These are phyloP conservation scores for Coniochaeta hoffmannii DNA, from an alignment of 2,329 filamentous ascomycete species.

Conservation along the genomic window DNA sequence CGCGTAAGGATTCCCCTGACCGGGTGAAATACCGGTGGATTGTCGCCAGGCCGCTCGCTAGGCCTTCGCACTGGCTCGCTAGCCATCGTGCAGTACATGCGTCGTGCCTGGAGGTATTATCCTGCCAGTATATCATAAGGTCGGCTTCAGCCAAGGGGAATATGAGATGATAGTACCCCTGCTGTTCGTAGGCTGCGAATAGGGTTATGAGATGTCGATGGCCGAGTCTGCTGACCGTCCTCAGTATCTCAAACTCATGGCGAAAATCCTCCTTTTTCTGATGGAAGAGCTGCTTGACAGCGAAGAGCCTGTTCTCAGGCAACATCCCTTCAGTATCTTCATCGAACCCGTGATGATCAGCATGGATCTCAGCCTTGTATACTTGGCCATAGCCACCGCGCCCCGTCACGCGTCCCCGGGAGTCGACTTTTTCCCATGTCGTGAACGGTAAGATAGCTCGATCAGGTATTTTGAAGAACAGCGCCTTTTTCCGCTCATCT, in stretches of 20 bases:
- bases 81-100: background rate
- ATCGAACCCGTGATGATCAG: background rate
- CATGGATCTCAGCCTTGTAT: background rate
- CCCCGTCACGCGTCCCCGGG: too few relatives aligned
- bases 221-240: background rate
- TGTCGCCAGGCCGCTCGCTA: background rate
- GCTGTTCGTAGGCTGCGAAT: background rate
- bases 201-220: background rate
- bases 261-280: background rate
- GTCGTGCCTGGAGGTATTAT: background rate
- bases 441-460: background rate
- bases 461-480: background rate
- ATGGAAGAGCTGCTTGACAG: background rate
- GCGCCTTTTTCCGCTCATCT: background rate
- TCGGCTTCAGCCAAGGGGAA: background rate
- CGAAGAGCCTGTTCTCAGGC: background rate
- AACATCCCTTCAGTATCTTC: background rate
- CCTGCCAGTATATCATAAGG: background rate
- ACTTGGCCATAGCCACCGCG: background rate
- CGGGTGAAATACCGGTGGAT: background rate
- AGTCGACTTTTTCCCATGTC: background rate
- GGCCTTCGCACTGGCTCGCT: background rate
- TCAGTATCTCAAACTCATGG: background rate
- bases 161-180: background rate
- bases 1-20: background rate